Base-by-base conservation (phyloP, 2,329 filamentous ascomycete genomes). In the Eutypella sp. region DNA sequence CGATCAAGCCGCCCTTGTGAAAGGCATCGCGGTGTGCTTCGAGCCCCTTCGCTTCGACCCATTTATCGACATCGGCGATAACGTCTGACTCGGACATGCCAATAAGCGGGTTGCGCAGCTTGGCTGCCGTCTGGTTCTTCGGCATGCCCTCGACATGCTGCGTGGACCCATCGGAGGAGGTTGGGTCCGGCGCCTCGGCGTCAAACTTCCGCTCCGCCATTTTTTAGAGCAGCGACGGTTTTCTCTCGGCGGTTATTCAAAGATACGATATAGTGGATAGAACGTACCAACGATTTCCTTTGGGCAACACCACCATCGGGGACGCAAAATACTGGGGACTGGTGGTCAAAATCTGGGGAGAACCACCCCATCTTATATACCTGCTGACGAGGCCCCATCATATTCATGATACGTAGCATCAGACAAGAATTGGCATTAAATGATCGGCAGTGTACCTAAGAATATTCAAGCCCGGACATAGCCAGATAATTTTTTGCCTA, bases 21-120 rank as follows among this genome's bases (percentile, higher is more conserved):
- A 37, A 37, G 18, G 34, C 34, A 5, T 68, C 66, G 1, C 61
- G 56, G 19, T 68, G 50, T 5, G 67, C 63, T 0, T 44, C 24
- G 0, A 71, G 57, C 2, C 65, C 66, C 40, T 57, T 63, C 20
- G 57, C 50, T 2, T 62, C 51, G n/a, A 66, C 60, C 41, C 72
- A 72, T 2, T 45, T 39, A 24, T 67, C 60, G 3, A 67, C 69
- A 6, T 70, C 67, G 1, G 55, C 56, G 18, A 50, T 19, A 8
- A 50, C 48, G 7, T 47, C 42, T 3, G 47, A 45, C 18, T 41
- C 45, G 29, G 18, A 42, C 48, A 50, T 48, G 18, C 48, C 48
- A 5, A 34, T 16, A 19, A 50, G 40, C 11, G 48, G 48, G 36
- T 50, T 50, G 16, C 41, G 45, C 10, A 47, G 39, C 36, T 47